Conservation (phyloP, 2,329 filamentous ascomycete species). For the Xenoacremonium recifei region DNA sequence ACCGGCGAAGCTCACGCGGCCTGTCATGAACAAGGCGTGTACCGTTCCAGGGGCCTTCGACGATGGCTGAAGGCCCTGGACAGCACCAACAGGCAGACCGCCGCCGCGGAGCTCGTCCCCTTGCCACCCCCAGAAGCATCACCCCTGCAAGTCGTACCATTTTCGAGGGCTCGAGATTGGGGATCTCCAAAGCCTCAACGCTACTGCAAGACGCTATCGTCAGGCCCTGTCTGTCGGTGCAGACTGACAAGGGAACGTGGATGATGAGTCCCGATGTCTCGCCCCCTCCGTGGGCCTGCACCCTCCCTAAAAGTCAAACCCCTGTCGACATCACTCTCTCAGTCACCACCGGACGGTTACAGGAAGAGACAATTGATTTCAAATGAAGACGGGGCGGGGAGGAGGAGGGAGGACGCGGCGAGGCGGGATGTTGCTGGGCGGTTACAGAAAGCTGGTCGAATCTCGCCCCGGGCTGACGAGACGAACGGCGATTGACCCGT, state of each 20-base stretch:
- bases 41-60: neutral
- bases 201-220: constrained; percentile 25
- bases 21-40: no score
- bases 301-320: neutral
- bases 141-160: constrained; percentile 27
- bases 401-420: constrained; percentile 1
- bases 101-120: constrained; percentile 14
- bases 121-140: constrained; percentile 20
- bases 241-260: constrained; percentile 14
- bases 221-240: constrained; percentile 22
- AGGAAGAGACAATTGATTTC: neutral
- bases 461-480: no score
- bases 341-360: neutral
- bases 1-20: no score
- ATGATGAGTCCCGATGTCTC: constrained; percentile 16
- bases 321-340: neutral
- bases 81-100: neutral
- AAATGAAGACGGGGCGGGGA: constrained; percentile 9
- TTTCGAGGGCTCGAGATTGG: constrained; percentile 26
- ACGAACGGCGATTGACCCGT: no score
- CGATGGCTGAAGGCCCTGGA: neutral
- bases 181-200: constrained; percentile 27
- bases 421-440: no score
- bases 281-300: constrained; percentile 6
- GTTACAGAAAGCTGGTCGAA: no score